phyloP scores from a whole-genome alignment of 1,284 basidiomycete genomes.

The Trametes versicolor region DNA sequence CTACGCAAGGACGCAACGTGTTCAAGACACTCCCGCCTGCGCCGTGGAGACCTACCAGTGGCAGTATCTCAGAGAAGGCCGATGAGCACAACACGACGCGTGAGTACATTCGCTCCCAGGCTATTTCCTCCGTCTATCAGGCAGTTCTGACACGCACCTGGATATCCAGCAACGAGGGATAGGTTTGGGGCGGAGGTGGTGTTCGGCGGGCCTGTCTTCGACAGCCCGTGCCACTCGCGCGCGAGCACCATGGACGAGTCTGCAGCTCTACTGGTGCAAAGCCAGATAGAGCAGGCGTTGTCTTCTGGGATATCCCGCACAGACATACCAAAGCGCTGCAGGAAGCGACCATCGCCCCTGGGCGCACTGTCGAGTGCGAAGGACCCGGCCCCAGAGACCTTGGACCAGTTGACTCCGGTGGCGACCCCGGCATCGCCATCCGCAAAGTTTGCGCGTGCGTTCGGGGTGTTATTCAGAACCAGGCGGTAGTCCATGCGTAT shows the following conservation, averaged over 20 bases:
- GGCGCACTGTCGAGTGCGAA: neutral
- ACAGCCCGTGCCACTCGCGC: constrained; percentile 17
- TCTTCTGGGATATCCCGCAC: neutral
- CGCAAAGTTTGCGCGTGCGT: constrained; percentile 7
- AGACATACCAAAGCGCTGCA: neutral
- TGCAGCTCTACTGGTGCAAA: neutral
- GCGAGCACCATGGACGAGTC: constrained; percentile 12
- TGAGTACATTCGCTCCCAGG: neutral
- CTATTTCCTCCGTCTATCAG: neutral
- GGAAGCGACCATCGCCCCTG: constrained; percentile 12
- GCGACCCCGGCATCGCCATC: constrained; percentile 15
- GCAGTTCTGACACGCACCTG: neutral
- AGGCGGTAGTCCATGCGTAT: neutral
- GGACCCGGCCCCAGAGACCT: neutral
- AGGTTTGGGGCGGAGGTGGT: neutral
- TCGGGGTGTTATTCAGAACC: constrained; percentile 13
- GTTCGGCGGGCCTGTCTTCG: constrained; percentile 8
- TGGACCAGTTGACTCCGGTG: neutral
- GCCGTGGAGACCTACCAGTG: neutral
- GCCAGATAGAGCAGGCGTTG: neutral
- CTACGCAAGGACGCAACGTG: no score
- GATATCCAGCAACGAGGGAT: neutral
- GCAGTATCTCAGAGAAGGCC: neutral
- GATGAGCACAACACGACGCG: neutral
- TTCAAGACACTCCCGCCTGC: neutral